Evolutionary conservation across 768 basidiomycete genomes (phyloP).

Genomic region (Amanita pallidorosea): DNA sequence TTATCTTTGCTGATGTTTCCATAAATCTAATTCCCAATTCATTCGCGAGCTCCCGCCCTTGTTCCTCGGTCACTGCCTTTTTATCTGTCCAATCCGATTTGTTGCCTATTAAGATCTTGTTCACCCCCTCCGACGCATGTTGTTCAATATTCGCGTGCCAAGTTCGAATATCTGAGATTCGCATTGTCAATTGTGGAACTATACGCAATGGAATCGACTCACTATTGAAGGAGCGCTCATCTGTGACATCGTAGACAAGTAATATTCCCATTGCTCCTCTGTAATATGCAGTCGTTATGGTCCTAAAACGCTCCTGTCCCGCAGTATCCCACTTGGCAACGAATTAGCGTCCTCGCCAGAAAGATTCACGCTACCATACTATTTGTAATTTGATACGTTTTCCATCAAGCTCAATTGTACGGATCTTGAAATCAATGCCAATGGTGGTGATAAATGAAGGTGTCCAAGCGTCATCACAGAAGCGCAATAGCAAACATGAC

Average conservation of each 20-base stretch:
- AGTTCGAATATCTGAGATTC: conserved; percentile 78
- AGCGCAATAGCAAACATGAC: conserved; percentile 89
- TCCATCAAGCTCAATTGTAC: conserved; percentile 95
- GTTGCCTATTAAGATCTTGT: conserved; percentile 98
- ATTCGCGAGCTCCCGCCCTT: conserved; percentile 84
- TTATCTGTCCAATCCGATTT: conserved; percentile 99
- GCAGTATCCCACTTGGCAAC: conserved; percentile 90
- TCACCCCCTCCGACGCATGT: conserved; percentile 96
- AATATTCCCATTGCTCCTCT: conserved; percentile 98
- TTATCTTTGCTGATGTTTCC: conserved; percentile 96
- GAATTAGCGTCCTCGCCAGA: conserved; percentile 1
- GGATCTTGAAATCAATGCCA: conserved; percentile 99
- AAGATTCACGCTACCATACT: conserved; percentile 27
- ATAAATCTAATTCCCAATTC: conserved; percentile 95
- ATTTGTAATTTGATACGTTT: conserved; percentile 99
- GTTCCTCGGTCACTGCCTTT: conserved; percentile 82
- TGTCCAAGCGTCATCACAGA: conserved; percentile 99
- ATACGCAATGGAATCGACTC: conserved; percentile 19
- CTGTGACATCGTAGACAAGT: conserved; percentile 96
- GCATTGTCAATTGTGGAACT: neutral
- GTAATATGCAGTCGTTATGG: conserved; percentile 98
- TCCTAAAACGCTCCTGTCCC: conserved; percentile 96
- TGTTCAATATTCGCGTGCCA: conserved; percentile 99
- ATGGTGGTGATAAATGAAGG: conserved; percentile 99
- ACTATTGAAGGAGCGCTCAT: conserved; percentile 95